Conservation (phyloP, 371 early-diverging fungal genomes). For the Fennellomyces sp. region DNA sequence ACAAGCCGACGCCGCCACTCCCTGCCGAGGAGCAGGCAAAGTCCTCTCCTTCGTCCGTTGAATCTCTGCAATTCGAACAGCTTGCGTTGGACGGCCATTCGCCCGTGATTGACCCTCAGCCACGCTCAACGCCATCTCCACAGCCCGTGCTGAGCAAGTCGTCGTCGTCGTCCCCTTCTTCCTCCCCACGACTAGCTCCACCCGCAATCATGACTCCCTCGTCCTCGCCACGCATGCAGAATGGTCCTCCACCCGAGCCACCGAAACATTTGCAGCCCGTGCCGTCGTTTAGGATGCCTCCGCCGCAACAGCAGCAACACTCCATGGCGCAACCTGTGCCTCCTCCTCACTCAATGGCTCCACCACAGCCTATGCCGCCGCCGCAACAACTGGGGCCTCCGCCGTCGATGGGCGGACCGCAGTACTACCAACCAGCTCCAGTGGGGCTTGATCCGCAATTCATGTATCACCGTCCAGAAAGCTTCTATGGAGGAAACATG, state of each 20-base stretch:
- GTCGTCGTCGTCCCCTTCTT: background rate
- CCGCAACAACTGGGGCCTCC: background rate
- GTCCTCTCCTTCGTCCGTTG: background rate
- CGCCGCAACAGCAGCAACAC: too few species aligned
- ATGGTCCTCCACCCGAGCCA: slow-evolving; percentile 6
- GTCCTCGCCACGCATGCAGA: background rate
- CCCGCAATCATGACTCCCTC: background rate
- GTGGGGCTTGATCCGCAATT: background rate
- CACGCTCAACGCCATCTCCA: background rate
- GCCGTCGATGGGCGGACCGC: background rate
- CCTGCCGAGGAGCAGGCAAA: background rate
- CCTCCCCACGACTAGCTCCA: slow-evolving; percentile 1
- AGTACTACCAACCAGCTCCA: slow-evolving; percentile 1
- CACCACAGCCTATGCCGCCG: background rate
- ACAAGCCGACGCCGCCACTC: background rate
- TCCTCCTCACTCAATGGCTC: background rate
- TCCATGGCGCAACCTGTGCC: background rate
- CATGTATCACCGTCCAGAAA: slow-evolving; percentile 4
- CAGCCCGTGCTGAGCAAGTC: too few species aligned
- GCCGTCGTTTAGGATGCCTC: too few species aligned
- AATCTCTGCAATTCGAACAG: too few species aligned
- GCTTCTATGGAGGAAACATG: background rate
- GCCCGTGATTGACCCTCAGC: too few species aligned
- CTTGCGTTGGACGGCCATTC: too few species aligned
- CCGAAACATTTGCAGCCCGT: slow-evolving; percentile 5